Evolutionary conservation across 345 rosid genomes (phyloP), one percentile per base, ranked within the genome.

Genomic region (Alliaria petiolata): DNA sequence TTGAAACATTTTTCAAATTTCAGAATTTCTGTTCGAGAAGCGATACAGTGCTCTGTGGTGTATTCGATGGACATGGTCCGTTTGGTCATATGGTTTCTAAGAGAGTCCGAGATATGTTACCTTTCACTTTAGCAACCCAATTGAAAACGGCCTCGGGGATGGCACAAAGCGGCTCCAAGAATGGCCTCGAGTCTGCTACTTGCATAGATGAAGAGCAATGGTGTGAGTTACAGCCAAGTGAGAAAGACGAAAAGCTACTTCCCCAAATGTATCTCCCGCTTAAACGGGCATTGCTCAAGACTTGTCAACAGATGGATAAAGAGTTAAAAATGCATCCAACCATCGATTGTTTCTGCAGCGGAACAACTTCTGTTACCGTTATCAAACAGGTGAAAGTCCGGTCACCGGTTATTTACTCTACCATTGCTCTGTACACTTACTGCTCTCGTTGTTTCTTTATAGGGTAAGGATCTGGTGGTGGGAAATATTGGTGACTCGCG

Each of bases 1-100:
- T n/a, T 43, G 7, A 8, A 39, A 40, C 57, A 11, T 8, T 13
- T 61, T 45, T 49, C 17, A 49, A 55, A 0, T 57, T 45, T 67
- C 83, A 93, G 97, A 87, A 87, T 71, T 90, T 84, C 82, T 69
- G 82, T 65, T 82, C 96, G n/a, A 87, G 87, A 79, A 79, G 80
- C n/a, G 95, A 89, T 55, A 81, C 92, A 10, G 76, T 84, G 52
- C 84, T 91, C 52, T 93, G 98, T 52, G 98, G 98, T 45, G 91
- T 93, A 65, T 93, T 91, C 65, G 98, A 93, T 79, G 98, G 98
- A 46, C 98, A 93, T 35, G 98, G 98, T 70, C 98, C 98, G 53
- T 86, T 68, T 39, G 97, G 98, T 82, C 98, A 93, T 81, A 75
- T 86, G 92, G 97, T 91, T 66, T 76, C 98, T 43, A 87, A 82